phyloP scores from a whole-genome alignment of 1,284 basidiomycete species.

The Microbotryum silenes-acaulis region DNA sequence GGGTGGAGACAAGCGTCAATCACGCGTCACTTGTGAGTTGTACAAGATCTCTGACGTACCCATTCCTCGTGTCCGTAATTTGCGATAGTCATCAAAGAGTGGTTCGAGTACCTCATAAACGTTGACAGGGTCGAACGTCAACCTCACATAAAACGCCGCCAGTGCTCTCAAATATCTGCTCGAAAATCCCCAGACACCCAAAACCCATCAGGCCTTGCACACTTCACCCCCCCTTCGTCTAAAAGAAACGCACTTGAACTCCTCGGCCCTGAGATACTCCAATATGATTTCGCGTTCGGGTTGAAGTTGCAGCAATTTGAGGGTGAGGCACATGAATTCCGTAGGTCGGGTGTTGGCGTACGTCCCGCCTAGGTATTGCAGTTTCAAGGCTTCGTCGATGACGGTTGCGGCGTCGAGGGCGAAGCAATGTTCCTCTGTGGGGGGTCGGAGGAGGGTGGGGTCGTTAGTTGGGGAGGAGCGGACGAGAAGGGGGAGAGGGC shows the following conservation, averaged over 20 bases:
- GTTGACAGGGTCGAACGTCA: conserved; percentile 83
- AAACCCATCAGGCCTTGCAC: no score
- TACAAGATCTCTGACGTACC: conserved; percentile 47
- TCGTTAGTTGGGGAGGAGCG: background rate
- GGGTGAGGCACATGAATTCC: conserved; percentile 78
- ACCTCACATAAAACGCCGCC: conserved; percentile 86
- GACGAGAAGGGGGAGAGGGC: background rate
- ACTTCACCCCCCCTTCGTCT: no score
- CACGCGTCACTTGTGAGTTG: no score
- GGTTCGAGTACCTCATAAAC: conserved; percentile 92
- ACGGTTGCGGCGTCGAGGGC: conserved; percentile 67
- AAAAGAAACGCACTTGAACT: conserved; percentile 75
- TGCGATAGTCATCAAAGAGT: conserved; percentile 84
- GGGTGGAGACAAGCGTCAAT: no score
- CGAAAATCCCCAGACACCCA: no score
- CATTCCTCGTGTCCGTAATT: conserved; percentile 71
- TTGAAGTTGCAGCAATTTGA: conserved; percentile 93
- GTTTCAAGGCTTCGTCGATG: conserved; percentile 81
- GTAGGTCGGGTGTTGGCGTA: conserved; percentile 83
- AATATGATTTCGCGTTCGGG: conserved; percentile 92
- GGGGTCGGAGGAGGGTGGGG: background rate
- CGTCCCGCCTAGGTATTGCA: conserved; percentile 81
- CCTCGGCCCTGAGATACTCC: conserved; percentile 88
- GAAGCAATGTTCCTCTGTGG: conserved; percentile 37
- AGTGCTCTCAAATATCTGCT: conserved; percentile 83